These are phyloP conservation scores for Phylloporus sp. DNA, from an alignment of 768 basidiomycete genomes.

Conservation along the genomic window DNA sequence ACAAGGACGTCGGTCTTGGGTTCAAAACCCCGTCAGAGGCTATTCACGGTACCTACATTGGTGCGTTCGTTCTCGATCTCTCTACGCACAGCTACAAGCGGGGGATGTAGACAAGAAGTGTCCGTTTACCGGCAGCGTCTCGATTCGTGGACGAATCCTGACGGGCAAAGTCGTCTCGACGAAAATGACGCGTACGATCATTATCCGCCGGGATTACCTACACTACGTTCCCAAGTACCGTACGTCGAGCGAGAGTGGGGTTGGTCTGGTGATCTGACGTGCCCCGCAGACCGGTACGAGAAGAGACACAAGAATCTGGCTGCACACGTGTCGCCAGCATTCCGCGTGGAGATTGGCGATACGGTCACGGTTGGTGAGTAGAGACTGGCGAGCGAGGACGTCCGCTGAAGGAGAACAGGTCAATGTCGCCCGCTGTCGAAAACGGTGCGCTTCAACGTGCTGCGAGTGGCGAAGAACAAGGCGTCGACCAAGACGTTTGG, in stretches of 20 bases:
- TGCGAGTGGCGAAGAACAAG: conserved; percentile 93
- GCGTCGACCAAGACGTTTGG: conserved; percentile 85
- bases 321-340: conserved; percentile 94
- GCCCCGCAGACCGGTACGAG: conserved; percentile 84
- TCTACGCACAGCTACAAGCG: background rate
- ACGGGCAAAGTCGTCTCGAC: conserved; percentile 97
- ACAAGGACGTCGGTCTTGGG: conserved; percentile 95
- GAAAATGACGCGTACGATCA: conserved; percentile 98
- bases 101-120: conserved; percentile 88
- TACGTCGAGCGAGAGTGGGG: conserved; percentile 37
- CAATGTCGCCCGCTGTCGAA: conserved; percentile 99
- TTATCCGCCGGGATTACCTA: conserved; percentile 92
- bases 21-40: conserved; percentile 97
- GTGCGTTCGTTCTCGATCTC: conserved; percentile 43
- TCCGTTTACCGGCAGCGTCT: conserved; percentile 95
- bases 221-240: conserved; percentile 99
- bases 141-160: conserved; percentile 98
- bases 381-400: background rate
- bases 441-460: conserved; percentile 98
- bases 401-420: conserved; percentile 40
- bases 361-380: conserved; percentile 88
- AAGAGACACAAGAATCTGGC: conserved; percentile 99
- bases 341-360: conserved; percentile 96
- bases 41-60: conserved; percentile 93
- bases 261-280: conserved; percentile 8